Evolutionary conservation across 345 rosid genomes (phyloP).

Genomic region (Geranium brycei): DNA sequence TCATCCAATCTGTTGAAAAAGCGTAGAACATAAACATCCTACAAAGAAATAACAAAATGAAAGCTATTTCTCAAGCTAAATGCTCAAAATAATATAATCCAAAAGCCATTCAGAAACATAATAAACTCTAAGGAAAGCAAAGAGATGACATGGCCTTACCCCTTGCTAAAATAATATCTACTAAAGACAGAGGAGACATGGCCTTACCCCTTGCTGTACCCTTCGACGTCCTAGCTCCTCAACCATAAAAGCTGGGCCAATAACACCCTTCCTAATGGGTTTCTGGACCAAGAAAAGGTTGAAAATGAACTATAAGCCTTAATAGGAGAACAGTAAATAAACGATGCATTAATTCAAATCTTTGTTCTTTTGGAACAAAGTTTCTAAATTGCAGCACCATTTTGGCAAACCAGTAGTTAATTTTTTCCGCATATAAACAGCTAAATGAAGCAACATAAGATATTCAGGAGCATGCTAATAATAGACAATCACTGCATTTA

Average conservation of each 20-base stretch:
- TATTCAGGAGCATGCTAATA: not conserved
- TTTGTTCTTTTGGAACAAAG: too few relatives aligned
- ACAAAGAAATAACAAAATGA: constrained; percentile 13
- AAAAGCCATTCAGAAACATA: not conserved
- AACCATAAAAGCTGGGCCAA: constrained; percentile 63
- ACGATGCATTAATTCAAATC: not conserved
- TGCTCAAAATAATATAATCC: constrained; percentile 1
- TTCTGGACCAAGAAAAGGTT: constrained; percentile 27
- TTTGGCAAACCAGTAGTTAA: constrained; percentile 1
- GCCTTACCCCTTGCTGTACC: constrained; percentile 50
- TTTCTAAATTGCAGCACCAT: not conserved
- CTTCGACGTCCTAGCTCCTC: constrained; percentile 75
- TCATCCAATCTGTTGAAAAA: constrained; percentile 73
- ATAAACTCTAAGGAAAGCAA: not conserved
- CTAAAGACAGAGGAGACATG: not conserved
- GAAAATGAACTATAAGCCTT: not conserved
- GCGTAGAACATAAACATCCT: constrained; percentile 71
- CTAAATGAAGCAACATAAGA: not conserved
- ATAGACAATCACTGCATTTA: not conserved
- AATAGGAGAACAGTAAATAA: not conserved
- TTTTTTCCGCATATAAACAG: not conserved
- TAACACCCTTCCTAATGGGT: constrained; percentile 76
- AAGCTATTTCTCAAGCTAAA: constrained; percentile 4
- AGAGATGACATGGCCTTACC: not conserved
- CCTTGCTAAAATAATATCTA: too few relatives aligned